Base-by-base conservation (phyloP, 2,329 filamentous ascomycete genomes). In the Stachybotrys elegans region DNA sequence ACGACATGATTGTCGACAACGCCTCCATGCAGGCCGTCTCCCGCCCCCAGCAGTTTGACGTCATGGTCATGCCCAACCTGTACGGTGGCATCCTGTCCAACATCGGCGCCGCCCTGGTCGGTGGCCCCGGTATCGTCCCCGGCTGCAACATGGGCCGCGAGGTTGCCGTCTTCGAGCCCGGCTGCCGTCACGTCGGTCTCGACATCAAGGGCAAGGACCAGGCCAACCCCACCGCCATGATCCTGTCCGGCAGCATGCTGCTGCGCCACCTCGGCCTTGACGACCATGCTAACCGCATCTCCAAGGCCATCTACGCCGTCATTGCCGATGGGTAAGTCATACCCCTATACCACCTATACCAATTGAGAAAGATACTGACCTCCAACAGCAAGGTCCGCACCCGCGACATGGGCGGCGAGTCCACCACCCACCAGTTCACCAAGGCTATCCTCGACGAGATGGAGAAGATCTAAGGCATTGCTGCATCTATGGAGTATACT, bases 1-100 rank as follows among this genome's bases (percentile, higher is more conserved):
- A 94, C 78, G 93, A 98, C 75, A 96, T 98, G 92, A 98, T 98
- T 70, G 93, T 98, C 71, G 93, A 98, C 76, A 98, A 98, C 72
- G 93, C 93, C 62, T 95, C 88, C 63, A 98, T 98, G 93, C 93
- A 98, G 78, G 94, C 90, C 66, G 93, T 98, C 57, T 91, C 88
- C 56, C 81, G 83, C 56, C 93, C 93, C 51, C 93, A 97, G 75
- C 93, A 98, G 73, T 98, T 98, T 67, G 93, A 98, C 69, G 93
- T 98, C 60, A 88, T 98, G 85, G 93, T 98, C 69, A 97, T 97
- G 91, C 93, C 93, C 62, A 98, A 98, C 79, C 76, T 97, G 65
- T 97, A 97, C 81, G 92, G 92, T 70, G 91, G 92, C 67, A 98
- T 98, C 62, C 79, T 98, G 55, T 97, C 93, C 76, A 98, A 98